Evolutionary conservation across 768 basidiomycete genomes (phyloP), one percentile per base, ranked within the genome.

Genomic region (Tylopilus rubrobrunneus): DNA sequence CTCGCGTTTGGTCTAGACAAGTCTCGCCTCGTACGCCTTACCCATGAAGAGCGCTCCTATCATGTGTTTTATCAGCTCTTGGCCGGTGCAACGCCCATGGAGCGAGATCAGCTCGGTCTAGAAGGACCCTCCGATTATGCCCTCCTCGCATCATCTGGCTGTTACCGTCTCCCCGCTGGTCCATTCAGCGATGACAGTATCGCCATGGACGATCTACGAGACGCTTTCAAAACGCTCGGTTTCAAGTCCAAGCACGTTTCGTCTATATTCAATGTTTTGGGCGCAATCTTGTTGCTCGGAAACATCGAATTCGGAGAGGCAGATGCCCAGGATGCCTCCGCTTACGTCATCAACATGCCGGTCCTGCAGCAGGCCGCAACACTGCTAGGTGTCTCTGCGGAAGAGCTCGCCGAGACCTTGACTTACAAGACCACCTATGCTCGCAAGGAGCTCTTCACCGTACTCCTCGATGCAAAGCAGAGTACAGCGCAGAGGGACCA

Each of bases 61-160:
- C 84, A 85, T 59, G 74, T 85, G 37, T 85, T 85, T 67, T 85
- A 85, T 67, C 83, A 85, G 60, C 73, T 85, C 49, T 67, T 85
- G 36, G 79, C 84, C 28, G 83, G 83, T 29, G 81, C 82, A 41
- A 76, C 72, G 12, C 78, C 81, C 23, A 65, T 73, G 33, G 82
- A 85, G 58, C 73, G 83, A 29, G 84, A 85, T 54, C 53, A 61
- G 29, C 73, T 80, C 53, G 70, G 72, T 36, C 67, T 85, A 25
- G 83, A 85, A 57, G 83, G 81, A 15, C 76, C 81, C 0, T 80
- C 80, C 1, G 79, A 80, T 49, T 85, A 85, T 56, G 71, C 76
- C 17, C 74, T 86, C 9, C 73, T 86, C 25, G 77, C 82, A 0
- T 79, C 78, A 0, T 84, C 82, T 1, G 78, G 79, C 4, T 83